Base-by-base conservation (phyloP, 371 early-diverging fungal genomes). In the Fennellomyces sp. region DNA sequence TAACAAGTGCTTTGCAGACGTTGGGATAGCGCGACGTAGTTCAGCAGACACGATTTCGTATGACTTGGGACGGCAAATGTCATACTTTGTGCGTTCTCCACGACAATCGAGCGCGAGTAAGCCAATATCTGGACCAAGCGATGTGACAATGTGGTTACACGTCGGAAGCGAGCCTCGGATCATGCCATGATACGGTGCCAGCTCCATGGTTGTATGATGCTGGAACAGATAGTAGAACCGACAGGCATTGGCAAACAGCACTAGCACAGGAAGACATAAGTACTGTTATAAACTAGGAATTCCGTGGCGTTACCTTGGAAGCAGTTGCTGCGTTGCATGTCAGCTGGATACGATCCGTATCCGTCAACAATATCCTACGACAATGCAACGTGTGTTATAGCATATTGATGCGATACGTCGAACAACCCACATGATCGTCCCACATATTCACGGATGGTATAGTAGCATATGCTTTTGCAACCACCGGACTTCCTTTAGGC, bases 211-310 rank as follows among this genome's bases (percentile, higher is more conserved):
- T 2, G 90, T 90, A 69, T 94, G 95, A 0, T 89, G 91, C 68
- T 95, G 95, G 82, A 91, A 95, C 45, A 91, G 69, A 31, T 91
- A 83, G 73, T 89, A 94, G 75, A 89, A 92, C 21, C 89, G 85
- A 51, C 82, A 78, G 2, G 93, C 94, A 33, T 71, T 66, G 52
- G 65, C 68, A 60, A 76, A 76, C 0, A 76, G 50, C 6, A 72
- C 73, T 68, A 56, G 10, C 2, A 41, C 33, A 30, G 26, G n/a
- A 5, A 51, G 45, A 5, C 6, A 45, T 45, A 8, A 33, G 35
- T 13, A 6, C 35, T 33, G 8, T 33, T 33, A n/a, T n/a, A n/a
- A n/a, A n/a, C n/a, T n/a, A n/a, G n/a, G n/a, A n/a, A n/a, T n/a
- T n/a, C n/a, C n/a, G n/a, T n/a, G n/a, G n/a, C n/a, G n/a, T n/a